Base-by-base conservation (phyloP, 148 eudicot species). In the Rheum nobile region DNA sequence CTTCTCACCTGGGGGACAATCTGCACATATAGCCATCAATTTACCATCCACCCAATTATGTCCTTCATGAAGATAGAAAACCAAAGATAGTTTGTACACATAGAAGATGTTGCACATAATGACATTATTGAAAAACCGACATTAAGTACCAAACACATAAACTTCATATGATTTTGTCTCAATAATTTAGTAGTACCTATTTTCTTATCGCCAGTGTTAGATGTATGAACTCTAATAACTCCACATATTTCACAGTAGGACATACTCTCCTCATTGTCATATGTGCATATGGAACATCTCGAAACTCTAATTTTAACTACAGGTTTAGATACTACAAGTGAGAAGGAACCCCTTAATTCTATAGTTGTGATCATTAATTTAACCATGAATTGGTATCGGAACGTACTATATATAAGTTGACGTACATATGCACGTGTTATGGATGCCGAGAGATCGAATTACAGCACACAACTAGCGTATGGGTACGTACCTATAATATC, bases 171-270 rank as follows among this genome's bases (percentile, higher is more conserved):
- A 29, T 31, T 61, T 5, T 16, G 35, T 28, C 37, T 9, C 12
- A 61, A 13, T 31, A 61, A 21, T 35, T 38, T 41, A 10, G 26
- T 54, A 61, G 67, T 84, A 95, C 98, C 98, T 85, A 80, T 57
- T 68, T 57, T 72, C 34, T 79, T 78, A 68, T 76, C 77, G 76
- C 50, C 41, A 79, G 44, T 82, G 67, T 84, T 88, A 72, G 84
- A 79, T 78, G 88, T 80, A 37, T 90, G 93, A 77, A 80, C 65
- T 41, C 91, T 88, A 71, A 95, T 82, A 82, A 90, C 96, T 63
- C 99, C 96, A 77, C 99, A 95, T 76, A 91, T 90, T 26, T 95
- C 97, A 83, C 99, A 95, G 76, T 78, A 82, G 74, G 87, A 78
- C 93, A 95, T 83, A 71, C 70, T 72, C 69, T 91, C 96, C 73